Evolutionary conservation across 2,329 filamentous ascomycete genomes (phyloP), one percentile per base, ranked within the genome.

Genomic region (Phyllosticta citriasiana): DNA sequence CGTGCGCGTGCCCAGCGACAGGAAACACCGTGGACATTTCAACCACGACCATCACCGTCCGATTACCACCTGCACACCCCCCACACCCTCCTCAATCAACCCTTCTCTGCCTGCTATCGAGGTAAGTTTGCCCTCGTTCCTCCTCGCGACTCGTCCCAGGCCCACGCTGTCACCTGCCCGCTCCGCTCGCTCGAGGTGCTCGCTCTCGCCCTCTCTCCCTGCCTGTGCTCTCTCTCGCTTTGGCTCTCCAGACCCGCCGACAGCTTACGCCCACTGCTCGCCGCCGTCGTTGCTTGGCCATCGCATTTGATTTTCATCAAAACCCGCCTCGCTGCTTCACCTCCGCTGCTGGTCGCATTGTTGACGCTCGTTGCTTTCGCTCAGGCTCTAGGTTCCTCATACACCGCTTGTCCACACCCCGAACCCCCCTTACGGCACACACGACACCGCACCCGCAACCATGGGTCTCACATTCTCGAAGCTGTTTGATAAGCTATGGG

Each of bases 401-500:
- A 57, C 60, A 62, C 60, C 60, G 60, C 60, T 47, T 58, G 22
- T 62, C 57, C 47, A 19, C 54, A 35, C 50, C 40, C 40, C 24
- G 27, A 57, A 22, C 52, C 60, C 57, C 59, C 60, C 56, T 62
- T 61, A 61, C 50, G 55, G 22, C 35, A 25, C n/a, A 14, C 51
- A 59, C 22, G 35, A 56, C 33, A 27, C 40, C 52, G 33, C 47
- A 40, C 16, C 78, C 82, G 83, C 84, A 82, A 88, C 75, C 68
- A 97, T 97, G 93, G 93, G 93, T 79, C 89, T 88, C 72, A 88
- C 90, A 78, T 83, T 97, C 76, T 96, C 91, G 71, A 96, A 96
- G 81, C 87, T 97, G 80, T 92, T 97, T 87, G 89, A 90, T 78
- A 96, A 95, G 86, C 90, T 97, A 82, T 97, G 96, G 82, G 93